A percentile compares a stretch with the other conserved stretches of the same genome.
Evolutionary conservation across 129 eudicot species (phyloP).

Genomic region (Flaveria sonorensis): DNA sequence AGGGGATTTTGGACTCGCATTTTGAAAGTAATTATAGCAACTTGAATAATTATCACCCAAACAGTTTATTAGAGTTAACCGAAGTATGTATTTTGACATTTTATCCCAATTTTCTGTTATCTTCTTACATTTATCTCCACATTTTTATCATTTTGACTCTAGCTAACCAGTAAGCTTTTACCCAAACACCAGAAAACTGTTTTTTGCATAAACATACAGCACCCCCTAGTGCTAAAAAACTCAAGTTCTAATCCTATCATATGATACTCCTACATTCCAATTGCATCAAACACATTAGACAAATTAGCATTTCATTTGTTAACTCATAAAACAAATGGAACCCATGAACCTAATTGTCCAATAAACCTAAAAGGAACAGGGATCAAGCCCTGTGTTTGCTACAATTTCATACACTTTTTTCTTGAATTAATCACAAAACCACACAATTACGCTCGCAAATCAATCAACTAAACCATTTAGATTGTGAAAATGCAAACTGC

Average conservation of each 20-base stretch:
- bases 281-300: no score
- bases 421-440: conserved; percentile 8
- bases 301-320: no score
- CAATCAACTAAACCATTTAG: background rate
- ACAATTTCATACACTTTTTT: background rate
- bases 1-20: background rate
- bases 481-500: conserved; percentile 8
- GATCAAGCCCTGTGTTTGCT: background rate
- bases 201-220: background rate
- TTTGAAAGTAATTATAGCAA: background rate
- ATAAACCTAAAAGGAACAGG: background rate
- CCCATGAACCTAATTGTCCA: background rate
- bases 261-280: no score
- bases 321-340: background rate
- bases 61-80: background rate
- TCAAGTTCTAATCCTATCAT: background rate
- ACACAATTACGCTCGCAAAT: background rate
- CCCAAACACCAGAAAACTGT: background rate
- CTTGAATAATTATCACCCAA: background rate
- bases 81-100: background rate
- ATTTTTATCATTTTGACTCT: background rate
- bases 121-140: background rate
- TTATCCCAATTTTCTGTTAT: background rate
- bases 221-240: conserved; percentile 7
- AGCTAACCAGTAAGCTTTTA: background rate